These are phyloP conservation scores for Teratosphaeria viscida DNA, from an alignment of 2,329 filamentous ascomycete species.

Conservation along the genomic window DNA sequence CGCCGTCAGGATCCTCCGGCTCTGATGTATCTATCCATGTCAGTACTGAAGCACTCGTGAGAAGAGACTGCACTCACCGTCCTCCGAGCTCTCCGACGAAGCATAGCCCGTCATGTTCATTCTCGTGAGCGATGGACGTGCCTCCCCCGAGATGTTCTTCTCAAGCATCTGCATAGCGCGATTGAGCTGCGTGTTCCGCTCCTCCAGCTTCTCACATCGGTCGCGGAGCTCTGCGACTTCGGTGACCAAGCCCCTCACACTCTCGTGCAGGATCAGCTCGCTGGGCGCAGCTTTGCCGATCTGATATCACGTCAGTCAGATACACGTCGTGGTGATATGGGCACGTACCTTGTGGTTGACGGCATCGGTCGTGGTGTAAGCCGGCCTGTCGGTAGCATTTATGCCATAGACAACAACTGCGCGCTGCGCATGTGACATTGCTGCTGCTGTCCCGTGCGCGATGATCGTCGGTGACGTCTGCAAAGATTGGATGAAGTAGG, in stretches of 20 bases:
- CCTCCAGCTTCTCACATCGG: constrained; percentile 2
- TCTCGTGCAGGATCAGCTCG: constrained; percentile 6
- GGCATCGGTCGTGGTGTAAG: not conserved
- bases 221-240: constrained; percentile 3
- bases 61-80: not conserved
- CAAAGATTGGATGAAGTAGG: not conserved
- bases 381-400: not conserved
- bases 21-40: not conserved
- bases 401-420: not conserved
- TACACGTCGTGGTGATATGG: not conserved
- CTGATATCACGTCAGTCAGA: not conserved
- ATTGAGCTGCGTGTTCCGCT: not conserved
- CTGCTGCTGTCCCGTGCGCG: not conserved
- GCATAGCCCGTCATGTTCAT: constrained; percentile 4
- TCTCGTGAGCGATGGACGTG: not conserved
- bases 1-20: not conserved
- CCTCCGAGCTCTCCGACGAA: not conserved
- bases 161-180: not conserved
- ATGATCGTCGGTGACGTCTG: not conserved
- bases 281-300: not conserved
- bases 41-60: not conserved
- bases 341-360: not conserved
- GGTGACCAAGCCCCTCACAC: not conserved
- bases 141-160: not conserved
- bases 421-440: not conserved